A percentile compares a stretch with the other conserved stretches of the same genome.
Conservation (phyloP, 1,284 basidiomycete species). For the Trametes polyzona region DNA sequence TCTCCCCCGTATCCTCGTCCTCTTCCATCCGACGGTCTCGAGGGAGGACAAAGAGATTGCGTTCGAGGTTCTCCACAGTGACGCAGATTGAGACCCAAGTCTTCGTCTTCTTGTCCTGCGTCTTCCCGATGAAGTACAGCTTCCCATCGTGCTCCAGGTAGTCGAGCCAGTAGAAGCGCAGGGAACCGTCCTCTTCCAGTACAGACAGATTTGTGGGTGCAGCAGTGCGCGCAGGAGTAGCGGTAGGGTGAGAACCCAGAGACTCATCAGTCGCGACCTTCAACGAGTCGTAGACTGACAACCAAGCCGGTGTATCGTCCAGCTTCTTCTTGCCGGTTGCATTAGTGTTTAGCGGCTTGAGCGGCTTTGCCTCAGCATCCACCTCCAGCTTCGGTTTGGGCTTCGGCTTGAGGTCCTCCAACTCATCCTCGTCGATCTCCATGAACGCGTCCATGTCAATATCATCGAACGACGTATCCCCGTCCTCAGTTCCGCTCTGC, state of each 20-base stretch:
- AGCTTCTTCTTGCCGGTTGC: conserved; percentile 41
- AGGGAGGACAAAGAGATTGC: conserved; percentile 94
- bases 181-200: conserved; percentile 78
- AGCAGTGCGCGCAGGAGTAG: conserved; percentile 39
- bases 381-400: conserved; percentile 30
- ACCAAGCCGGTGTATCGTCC: conserved; percentile 68
- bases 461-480: conserved; percentile 52
- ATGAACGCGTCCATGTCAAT: conserved; percentile 63
- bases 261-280: conserved; percentile 59
- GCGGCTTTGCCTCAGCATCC: conserved; percentile 31
- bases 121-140: conserved; percentile 87
- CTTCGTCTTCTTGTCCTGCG: conserved; percentile 72
- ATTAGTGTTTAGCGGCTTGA: conserved; percentile 27
- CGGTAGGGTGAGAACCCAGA: conserved; percentile 45
- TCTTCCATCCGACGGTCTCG: conserved; percentile 68
- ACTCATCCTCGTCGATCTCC: conserved; percentile 42
- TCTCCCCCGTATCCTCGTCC: conserved; percentile 56
- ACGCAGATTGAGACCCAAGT: conserved; percentile 89
- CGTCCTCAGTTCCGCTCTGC: conserved; percentile 53
- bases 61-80: conserved; percentile 83
- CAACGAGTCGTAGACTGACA: conserved; percentile 76
- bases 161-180: conserved; percentile 95
- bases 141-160: conserved; percentile 83
- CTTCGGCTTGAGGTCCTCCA: conserved; percentile 34
- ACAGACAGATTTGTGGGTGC: conserved; percentile 56